phyloP scores from a whole-genome alignment of 345 rosid species.

The Dipteronia sinensis region DNA sequence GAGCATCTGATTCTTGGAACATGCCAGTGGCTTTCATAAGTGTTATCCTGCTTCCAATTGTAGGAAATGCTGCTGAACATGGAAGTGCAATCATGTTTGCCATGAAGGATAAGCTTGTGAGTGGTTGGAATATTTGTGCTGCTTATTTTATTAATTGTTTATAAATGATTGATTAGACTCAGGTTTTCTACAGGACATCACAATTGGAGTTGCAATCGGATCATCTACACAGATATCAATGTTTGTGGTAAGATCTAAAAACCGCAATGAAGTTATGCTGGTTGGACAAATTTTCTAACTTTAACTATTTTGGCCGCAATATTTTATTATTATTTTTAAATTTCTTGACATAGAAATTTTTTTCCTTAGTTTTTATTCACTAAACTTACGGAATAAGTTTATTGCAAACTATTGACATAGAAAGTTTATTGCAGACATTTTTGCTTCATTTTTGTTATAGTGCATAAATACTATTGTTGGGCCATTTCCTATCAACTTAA shows the following conservation, averaged over 20 bases:
- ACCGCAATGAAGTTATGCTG: neutral
- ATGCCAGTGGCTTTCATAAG: slow-evolving; percentile 84
- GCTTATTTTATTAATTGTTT: neutral
- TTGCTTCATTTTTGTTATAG: neutral
- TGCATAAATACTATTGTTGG: too few relatives aligned
- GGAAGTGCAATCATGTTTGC: slow-evolving; percentile 96
- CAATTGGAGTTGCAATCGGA: slow-evolving; percentile 96
- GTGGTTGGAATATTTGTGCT: slow-evolving; percentile 5
- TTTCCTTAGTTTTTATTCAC: neutral
- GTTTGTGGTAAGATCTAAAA: slow-evolving; percentile 72
- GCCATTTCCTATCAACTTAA: too few relatives aligned
- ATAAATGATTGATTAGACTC: neutral
- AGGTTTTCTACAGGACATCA: slow-evolving; percentile 65
- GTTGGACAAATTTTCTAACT: neutral
- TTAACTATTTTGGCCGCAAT: neutral
- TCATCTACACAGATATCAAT: slow-evolving; percentile 97
- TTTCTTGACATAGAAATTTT: neutral
- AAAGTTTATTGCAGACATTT: too few relatives aligned
- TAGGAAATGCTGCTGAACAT: slow-evolving; percentile 96
- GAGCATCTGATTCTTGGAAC: slow-evolving; percentile 75
- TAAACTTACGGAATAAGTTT: neutral
- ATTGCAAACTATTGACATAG: too few relatives aligned
- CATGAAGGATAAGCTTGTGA: slow-evolving; percentile 94
- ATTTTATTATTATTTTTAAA: too few relatives aligned
- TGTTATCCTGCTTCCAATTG: slow-evolving; percentile 91